A percentile compares a stretch with the other conserved stretches of the same genome.
phyloP scores from a whole-genome alignment of 176 grass and related monocot genomes.

The Oryza longistaminata region DNA sequence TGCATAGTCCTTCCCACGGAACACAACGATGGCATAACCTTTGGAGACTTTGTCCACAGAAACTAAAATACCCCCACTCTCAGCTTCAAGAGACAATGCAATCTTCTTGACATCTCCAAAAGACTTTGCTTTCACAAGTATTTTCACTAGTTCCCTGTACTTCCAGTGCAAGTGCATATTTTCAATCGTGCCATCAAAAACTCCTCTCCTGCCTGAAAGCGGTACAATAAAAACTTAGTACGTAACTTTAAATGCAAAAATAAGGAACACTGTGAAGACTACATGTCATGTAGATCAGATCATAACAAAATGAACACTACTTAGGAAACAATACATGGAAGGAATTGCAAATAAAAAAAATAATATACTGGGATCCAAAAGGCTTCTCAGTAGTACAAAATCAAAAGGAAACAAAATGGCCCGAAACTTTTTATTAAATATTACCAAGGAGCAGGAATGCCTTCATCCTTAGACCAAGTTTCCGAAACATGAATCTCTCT shows the following conservation, averaged over 20 bases:
- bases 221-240: slow-evolving; percentile 2
- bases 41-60: slow-evolving; percentile 95
- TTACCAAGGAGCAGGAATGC: slow-evolving; percentile 87
- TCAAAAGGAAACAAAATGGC: background rate
- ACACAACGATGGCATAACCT: slow-evolving; percentile 85
- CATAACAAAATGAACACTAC: slow-evolving; percentile 13
- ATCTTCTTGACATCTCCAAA: slow-evolving; percentile 68
- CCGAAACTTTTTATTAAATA: slow-evolving; percentile 5
- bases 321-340: background rate
- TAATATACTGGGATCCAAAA: background rate
- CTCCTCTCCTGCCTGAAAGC: slow-evolving; percentile 81
- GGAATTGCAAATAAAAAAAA: background rate
- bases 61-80: slow-evolving; percentile 83
- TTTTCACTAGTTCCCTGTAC: slow-evolving; percentile 89
- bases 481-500: slow-evolving; percentile 94
- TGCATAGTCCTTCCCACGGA: slow-evolving; percentile 68
- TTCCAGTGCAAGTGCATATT: slow-evolving; percentile 99
- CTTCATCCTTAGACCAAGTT: slow-evolving; percentile 95
- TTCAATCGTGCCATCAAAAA: slow-evolving; percentile 93
- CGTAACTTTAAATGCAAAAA: background rate
- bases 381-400: background rate
- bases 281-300: background rate
- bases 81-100: slow-evolving; percentile 84
- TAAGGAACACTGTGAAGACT: background rate
- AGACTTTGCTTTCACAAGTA: slow-evolving; percentile 73